Percentiles rank a stretch among this genome's conserved stretches.
These are phyloP conservation scores for Blastobotrys arbuscula DNA, from an alignment of 1,139 yeast species.

Conservation along the genomic window DNA sequence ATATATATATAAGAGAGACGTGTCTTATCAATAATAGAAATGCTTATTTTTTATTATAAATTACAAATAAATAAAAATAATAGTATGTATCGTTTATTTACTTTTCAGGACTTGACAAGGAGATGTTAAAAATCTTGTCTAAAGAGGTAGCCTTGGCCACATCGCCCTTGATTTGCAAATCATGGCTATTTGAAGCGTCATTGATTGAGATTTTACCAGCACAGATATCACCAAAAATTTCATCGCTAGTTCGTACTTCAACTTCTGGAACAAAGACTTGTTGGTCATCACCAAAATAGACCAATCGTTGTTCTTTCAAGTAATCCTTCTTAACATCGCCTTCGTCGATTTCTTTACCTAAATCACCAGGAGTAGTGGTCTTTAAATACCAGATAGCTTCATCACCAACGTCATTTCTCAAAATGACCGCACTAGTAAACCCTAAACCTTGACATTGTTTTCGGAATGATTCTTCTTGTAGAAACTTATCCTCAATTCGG, in stretches of 20 bases:
- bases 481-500: conserved; percentile 5
- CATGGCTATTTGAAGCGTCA: background rate
- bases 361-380: background rate
- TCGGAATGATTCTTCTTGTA: background rate
- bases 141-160: background rate
- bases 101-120: background rate
- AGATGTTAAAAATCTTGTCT: background rate
- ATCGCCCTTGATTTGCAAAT: conserved; percentile 1
- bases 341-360: background rate
- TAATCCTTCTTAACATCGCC: conserved; percentile 8
- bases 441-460: background rate
- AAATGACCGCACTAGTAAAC: conserved; percentile 3
- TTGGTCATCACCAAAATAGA: conserved; percentile 7
- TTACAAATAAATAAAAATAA: background rate
- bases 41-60: background rate
- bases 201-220: background rate
- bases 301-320: conserved; percentile 1
- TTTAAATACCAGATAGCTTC: conserved; percentile 7
- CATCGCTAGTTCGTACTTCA: conserved; percentile 2
- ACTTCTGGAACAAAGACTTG: conserved; percentile 7
- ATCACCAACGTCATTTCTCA: conserved; percentile 1
- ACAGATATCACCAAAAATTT: background rate
- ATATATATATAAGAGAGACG: background rate
- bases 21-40: background rate
- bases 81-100: background rate